phyloP scores from a whole-genome alignment of 1,284 basidiomycete genomes.

The Pseudomicrostroma phylloplanum region DNA sequence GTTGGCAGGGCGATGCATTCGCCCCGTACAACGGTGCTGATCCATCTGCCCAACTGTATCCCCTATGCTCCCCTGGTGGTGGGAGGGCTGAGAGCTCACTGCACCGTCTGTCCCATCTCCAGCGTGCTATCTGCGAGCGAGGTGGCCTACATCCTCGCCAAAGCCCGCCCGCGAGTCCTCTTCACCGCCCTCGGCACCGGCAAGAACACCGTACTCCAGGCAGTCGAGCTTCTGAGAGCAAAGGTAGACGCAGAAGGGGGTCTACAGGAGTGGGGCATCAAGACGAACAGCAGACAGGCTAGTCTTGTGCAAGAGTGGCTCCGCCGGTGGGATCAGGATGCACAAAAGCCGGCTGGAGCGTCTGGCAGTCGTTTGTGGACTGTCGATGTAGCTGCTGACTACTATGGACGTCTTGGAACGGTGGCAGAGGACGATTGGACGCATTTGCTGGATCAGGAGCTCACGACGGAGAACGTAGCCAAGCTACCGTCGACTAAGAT shows the following conservation, averaged over 20 bases:
- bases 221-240: constrained; percentile 17
- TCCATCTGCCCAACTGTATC: constrained; percentile 52
- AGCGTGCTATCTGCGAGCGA: constrained; percentile 50
- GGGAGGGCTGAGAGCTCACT: constrained; percentile 37
- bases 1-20: constrained; percentile 21
- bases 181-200: constrained; percentile 45
- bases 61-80: constrained; percentile 48
- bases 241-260: no score
- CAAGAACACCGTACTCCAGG: constrained; percentile 31
- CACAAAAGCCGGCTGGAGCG: no score
- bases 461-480: neutral
- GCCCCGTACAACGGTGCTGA: constrained; percentile 42
- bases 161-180: constrained; percentile 47
- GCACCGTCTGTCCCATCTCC: constrained; percentile 49
- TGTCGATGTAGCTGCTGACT: no score
- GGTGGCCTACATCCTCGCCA: constrained; percentile 50
- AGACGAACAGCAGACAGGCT: no score
- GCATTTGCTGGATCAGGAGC: no score
- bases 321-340: no score
- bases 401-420: no score
- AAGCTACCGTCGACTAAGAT: constrained; percentile 21
- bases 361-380: no score
- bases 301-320: no score
- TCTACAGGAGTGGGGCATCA: no score
- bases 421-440: no score